These are phyloP conservation scores for Cinnamomum micranthum DNA, from an alignment of 164 flowering plant genomes.

Conservation along the genomic window DNA sequence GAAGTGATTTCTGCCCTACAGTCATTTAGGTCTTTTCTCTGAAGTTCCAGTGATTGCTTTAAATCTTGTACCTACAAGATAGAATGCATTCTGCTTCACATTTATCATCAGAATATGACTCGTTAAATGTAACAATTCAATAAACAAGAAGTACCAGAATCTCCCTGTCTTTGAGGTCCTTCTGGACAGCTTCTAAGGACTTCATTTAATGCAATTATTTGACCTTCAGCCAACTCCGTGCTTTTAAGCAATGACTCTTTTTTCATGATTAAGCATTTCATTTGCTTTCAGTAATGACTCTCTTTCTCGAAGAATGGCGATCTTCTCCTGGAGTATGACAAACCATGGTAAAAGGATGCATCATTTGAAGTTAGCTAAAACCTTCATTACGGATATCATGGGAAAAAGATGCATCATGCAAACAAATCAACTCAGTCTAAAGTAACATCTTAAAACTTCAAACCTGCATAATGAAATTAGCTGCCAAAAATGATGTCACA, in stretches of 20 bases:
- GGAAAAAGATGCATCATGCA: no score
- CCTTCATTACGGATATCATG: no score
- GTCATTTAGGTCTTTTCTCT: slow-evolving; percentile 77
- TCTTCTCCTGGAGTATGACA: slow-evolving; percentile 73
- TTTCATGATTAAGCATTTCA: slow-evolving; percentile 51
- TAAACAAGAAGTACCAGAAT: slow-evolving; percentile 38
- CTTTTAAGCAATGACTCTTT: slow-evolving; percentile 48
- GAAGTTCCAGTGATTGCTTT: slow-evolving; percentile 65
- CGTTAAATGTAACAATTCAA: background rate
- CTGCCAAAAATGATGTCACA: no score
- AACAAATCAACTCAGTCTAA: no score
- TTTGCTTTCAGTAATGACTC: slow-evolving; percentile 56
- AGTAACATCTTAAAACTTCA: no score
- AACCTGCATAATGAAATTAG: no score
- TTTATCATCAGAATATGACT: slow-evolving; percentile 5
- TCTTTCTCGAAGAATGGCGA: slow-evolving; percentile 64
- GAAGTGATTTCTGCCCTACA: slow-evolving; percentile 91
- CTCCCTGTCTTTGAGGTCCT: slow-evolving; percentile 84
- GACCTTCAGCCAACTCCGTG: slow-evolving; percentile 71
- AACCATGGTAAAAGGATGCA: background rate
- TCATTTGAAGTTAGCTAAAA: background rate
- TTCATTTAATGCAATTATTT: slow-evolving; percentile 61
- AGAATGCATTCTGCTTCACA: background rate
- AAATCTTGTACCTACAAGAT: slow-evolving; percentile 59
- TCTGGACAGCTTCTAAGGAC: slow-evolving; percentile 70